Evolutionary conservation across 106 monocot species (phyloP).

Genomic region (Agapanthus africanus): DNA sequence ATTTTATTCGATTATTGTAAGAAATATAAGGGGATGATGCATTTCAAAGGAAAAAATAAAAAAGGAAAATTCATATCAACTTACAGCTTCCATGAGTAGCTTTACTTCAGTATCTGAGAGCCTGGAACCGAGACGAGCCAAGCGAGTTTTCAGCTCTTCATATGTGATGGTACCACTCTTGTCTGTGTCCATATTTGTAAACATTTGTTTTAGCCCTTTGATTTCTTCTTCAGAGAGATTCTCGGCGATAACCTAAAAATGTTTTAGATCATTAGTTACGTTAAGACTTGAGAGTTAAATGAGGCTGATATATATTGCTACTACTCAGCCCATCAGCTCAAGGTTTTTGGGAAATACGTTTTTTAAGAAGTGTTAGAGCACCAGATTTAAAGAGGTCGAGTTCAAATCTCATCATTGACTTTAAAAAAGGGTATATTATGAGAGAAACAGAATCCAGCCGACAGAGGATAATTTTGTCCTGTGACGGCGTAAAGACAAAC

Average conservation of each 20-base stretch:
- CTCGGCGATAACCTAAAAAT: slow-evolving; percentile 44
- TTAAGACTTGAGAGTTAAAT: too few species aligned
- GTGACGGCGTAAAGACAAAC: too few species aligned
- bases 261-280: background rate
- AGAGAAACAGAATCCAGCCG: too few species aligned
- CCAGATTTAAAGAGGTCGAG: too few species aligned
- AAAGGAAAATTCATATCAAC: background rate
- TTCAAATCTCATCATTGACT: too few species aligned
- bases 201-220: slow-evolving; percentile 49
- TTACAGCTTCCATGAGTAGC: slow-evolving; percentile 54
- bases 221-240: slow-evolving; percentile 55
- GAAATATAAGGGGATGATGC: background rate
- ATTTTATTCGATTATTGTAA: background rate
- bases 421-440: too few species aligned
- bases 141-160: slow-evolving; percentile 42
- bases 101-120: slow-evolving; percentile 44
- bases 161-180: slow-evolving; percentile 46
- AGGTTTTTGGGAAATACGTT: too few species aligned
- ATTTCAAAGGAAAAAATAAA: background rate
- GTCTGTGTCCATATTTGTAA: slow-evolving; percentile 49
- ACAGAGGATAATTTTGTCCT: too few species aligned
- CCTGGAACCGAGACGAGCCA: slow-evolving; percentile 40
- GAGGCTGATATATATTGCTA: too few species aligned
- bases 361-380: too few species aligned
- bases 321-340: too few species aligned